A percentile compares a stretch with the other conserved stretches of the same genome.
phyloP scores from a whole-genome alignment of 495 filamentous ascomycete species.

The Jackrogersella minutella region DNA sequence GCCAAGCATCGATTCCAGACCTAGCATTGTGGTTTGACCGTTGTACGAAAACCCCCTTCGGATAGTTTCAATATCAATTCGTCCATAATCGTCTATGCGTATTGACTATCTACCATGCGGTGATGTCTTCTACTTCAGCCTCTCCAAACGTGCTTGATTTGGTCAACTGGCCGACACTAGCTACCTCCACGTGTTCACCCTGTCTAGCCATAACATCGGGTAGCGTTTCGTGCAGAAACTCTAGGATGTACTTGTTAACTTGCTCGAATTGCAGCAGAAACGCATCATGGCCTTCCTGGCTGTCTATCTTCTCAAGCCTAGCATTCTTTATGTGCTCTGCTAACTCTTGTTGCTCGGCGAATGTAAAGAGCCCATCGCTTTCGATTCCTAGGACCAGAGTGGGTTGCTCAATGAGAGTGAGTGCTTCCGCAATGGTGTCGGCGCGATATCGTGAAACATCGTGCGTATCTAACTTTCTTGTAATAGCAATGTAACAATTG shows the following conservation, averaged over 20 bases:
- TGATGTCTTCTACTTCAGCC: constrained; percentile 96
- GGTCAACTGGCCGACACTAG: constrained; percentile 60
- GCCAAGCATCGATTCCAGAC: constrained; percentile 11
- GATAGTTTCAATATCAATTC: background rate
- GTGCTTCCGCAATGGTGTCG: constrained; percentile 70
- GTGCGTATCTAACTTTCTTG: constrained; percentile 97
- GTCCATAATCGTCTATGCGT: background rate
- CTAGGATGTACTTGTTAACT: constrained; percentile 86
- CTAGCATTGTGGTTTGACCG: background rate
- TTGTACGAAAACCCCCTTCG: background rate
- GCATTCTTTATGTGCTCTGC: constrained; percentile 83
- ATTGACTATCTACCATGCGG: constrained; percentile 75
- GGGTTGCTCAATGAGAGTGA: constrained; percentile 86
- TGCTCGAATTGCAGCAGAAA: constrained; percentile 97
- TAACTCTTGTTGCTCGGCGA: constrained; percentile 92
- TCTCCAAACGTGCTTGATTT: constrained; percentile 93
- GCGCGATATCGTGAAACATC: constrained; percentile 82
- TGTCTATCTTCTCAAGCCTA: constrained; percentile 83
- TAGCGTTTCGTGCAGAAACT: constrained; percentile 82
- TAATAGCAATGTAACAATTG: constrained; percentile 99
- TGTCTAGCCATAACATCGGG: constrained; percentile 83
- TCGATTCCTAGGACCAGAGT: constrained; percentile 91
- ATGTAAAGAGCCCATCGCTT: constrained; percentile 94
- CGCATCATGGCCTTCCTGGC: constrained; percentile 93
- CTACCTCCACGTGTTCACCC: constrained; percentile 55